Conservation (phyloP, 2,329 filamentous ascomycete species). For the Sarocladium strictum region DNA sequence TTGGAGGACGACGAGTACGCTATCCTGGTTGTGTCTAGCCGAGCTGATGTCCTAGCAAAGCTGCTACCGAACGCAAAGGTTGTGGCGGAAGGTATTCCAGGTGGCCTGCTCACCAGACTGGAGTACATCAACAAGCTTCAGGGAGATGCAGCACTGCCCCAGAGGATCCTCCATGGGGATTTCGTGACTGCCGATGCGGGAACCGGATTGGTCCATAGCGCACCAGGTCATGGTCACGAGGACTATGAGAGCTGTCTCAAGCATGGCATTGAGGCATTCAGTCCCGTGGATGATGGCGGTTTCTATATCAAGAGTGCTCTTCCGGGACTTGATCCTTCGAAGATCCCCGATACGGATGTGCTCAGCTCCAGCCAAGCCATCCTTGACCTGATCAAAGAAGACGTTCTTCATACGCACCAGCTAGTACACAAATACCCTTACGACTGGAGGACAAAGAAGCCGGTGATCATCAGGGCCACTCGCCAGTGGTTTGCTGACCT, state of each 20-base stretch:
- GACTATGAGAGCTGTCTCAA: conserved; percentile 79
- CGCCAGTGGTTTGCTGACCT: conserved; percentile 98
- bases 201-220: conserved; percentile 89
- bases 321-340: conserved; percentile 55
- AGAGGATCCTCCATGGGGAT: conserved; percentile 73
- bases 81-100: conserved; percentile 51
- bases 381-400: conserved; percentile 58
- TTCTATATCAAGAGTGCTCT: conserved; percentile 75
- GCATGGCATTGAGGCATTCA: conserved; percentile 66
- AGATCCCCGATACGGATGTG: conserved; percentile 15
- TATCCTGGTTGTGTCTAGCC: conserved; percentile 65
- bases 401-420: conserved; percentile 63
- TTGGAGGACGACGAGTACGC: conserved; percentile 52
- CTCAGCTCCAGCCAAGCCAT: conserved; percentile 60
- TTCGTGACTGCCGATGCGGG: conserved; percentile 91
- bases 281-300: conserved; percentile 78
- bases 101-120: conserved; percentile 58
- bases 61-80: conserved; percentile 46
- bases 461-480: conserved; percentile 85
- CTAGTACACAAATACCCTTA: conserved; percentile 94
- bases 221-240: conserved; percentile 93
- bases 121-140: conserved; percentile 68
- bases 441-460: conserved; percentile 93
- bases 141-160: conserved; percentile 46
- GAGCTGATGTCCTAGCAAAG: conserved; percentile 54